Evolutionary conservation across 106 monocot species (phyloP), one percentile per base, ranked within the genome.

Genomic region (Ottelia alismoides): DNA sequence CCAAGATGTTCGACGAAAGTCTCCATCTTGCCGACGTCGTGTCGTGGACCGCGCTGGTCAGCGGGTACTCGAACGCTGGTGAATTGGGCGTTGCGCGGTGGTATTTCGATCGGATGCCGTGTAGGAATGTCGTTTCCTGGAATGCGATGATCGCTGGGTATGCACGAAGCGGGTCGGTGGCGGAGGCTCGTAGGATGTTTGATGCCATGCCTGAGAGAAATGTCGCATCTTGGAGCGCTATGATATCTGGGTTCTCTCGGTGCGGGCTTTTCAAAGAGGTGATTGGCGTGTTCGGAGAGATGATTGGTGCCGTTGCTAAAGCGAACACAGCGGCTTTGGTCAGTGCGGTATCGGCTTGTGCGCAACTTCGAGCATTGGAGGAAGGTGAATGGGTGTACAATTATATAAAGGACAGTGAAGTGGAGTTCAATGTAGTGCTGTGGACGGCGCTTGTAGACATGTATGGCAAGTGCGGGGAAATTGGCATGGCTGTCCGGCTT

Each of bases 381-480:
- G 65, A 57, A 21, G 78, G 83, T 9, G 72, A 20, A 45, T 51
- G 63, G 71, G 53, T 78, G 43, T 74, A 74, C 58, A 64, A 59
- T 21, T 75, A 78, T 58, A 30, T 68, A 51, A 54, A 21, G 65
- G 68, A 49, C 53, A 62, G 31, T 25, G 53, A 18, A 65, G 67
- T 27, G 32, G 65, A 1, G 31, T 74, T 45, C 48, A 68, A 67
- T 53, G 64, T 19, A 58, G 45, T 22, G 19, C 78, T 63, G 74
- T 71, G n/a, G 25, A 70, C 65, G 57, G 60, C 74, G 5, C 56
- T 83, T 19, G 64, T 83, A 56, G 74, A 78, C 53, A 75, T 83
- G 83, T 83, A 83, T 27, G 63, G 61, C 26, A 83, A 78, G 44
- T 83, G 83, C 70, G 74, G 83, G 19, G 57, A 60, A 69, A 56